Conservation (phyloP, 2,329 filamentous ascomycete genomes). For the Xylogone sp. region DNA sequence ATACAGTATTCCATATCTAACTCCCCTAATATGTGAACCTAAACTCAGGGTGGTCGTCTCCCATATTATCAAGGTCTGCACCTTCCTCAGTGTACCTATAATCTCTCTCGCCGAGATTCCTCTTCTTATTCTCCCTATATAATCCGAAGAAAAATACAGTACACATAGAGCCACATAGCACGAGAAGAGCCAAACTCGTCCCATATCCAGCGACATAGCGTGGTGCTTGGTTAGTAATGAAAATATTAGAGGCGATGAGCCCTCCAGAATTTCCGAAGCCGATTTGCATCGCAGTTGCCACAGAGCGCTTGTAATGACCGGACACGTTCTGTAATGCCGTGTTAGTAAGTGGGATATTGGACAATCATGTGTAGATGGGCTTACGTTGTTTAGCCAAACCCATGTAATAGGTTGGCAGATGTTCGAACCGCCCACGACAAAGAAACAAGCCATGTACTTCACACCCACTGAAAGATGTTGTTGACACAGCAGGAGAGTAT, state of each 20-base stretch:
- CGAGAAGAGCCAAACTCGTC: constrained; percentile 2
- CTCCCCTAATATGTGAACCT: constrained; percentile 32
- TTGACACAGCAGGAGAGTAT: constrained; percentile 30
- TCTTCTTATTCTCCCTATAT: constrained; percentile 39
- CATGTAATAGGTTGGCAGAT: constrained; percentile 32
- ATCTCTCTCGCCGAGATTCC: constrained; percentile 43
- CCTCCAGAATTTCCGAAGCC: constrained; percentile 44
- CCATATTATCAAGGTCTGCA: constrained; percentile 38
- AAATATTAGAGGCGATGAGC: constrained; percentile 33
- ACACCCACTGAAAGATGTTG: constrained; percentile 41
- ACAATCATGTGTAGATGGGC: background rate
- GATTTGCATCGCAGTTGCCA: constrained; percentile 45
- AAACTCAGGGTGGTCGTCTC: constrained; percentile 48
- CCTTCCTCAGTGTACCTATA: constrained; percentile 32
- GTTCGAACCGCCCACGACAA: constrained; percentile 32
- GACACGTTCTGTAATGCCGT: constrained; percentile 35
- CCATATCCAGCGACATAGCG: constrained; percentile 20
- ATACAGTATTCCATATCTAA: too few species aligned
- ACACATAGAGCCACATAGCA: constrained; percentile 11
- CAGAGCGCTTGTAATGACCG: constrained; percentile 48
- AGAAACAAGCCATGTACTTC: constrained; percentile 34
- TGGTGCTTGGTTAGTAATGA: constrained; percentile 29
- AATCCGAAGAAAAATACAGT: constrained; percentile 37
- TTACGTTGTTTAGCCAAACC: constrained; percentile 44
- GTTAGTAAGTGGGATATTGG: background rate